Percentiles rank a stretch among this genome's conserved stretches.
phyloP scores from a whole-genome alignment of 257 asterid genomes.

The Paulownia fortunei region DNA sequence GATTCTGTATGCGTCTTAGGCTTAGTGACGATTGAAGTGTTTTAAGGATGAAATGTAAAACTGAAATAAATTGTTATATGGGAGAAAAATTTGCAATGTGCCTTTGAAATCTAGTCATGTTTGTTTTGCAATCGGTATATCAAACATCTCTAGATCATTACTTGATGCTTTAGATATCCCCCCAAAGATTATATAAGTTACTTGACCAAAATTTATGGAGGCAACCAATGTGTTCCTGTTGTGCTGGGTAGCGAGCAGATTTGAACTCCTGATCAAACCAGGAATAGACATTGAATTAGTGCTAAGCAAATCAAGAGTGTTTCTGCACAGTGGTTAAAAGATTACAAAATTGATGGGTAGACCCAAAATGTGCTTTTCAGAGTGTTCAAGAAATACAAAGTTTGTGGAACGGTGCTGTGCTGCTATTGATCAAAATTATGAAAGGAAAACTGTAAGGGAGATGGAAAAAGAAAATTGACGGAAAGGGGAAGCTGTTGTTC shows the following conservation, averaged over 20 bases:
- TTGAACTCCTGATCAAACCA: not conserved
- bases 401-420: not conserved
- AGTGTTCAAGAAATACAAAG: not conserved
- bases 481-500: not conserved
- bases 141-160: too few relatives aligned
- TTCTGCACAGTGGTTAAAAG: not conserved
- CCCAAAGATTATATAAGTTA: too few relatives aligned
- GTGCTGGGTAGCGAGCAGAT: not conserved
- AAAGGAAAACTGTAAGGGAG: not conserved
- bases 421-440: not conserved
- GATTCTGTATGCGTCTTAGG: too few relatives aligned
- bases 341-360: conserved; percentile 23
- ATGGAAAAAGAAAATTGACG: not conserved
- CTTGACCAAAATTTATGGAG: too few relatives aligned
- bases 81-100: too few relatives aligned
- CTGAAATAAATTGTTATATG: too few relatives aligned
- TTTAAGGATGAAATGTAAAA: too few relatives aligned
- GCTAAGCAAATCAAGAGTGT: conserved; percentile 1
- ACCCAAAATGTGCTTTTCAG: not conserved
- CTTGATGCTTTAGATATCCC: too few relatives aligned
- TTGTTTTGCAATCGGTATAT: too few relatives aligned
- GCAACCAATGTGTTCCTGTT: too few relatives aligned
- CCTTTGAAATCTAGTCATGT: too few relatives aligned
- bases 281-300: not conserved
- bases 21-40: too few relatives aligned